Conservation (phyloP, 352 stramenopile genomes). For the Pythium biforme region DNA sequence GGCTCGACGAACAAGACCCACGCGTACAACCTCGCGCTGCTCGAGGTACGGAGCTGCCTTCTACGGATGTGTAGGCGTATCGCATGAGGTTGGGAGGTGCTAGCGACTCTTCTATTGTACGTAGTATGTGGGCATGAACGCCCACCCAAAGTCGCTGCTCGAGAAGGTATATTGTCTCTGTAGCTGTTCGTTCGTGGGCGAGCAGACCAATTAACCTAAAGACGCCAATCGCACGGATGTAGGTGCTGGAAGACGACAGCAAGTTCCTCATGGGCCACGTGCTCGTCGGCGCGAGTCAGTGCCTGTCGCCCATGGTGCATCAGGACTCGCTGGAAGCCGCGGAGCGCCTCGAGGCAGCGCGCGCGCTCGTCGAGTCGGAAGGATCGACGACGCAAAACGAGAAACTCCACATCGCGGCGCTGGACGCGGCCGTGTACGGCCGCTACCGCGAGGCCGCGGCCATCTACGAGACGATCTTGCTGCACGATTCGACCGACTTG, state of each 20-base stretch:
- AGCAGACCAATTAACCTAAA: background rate
- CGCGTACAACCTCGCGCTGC: conserved; percentile 64
- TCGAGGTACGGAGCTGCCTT: conserved; percentile 33
- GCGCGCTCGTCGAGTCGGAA: conserved; percentile 22
- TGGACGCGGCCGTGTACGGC: conserved; percentile 71
- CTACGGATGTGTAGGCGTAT: background rate
- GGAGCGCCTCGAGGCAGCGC: conserved; percentile 38
- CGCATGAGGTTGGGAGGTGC: no score
- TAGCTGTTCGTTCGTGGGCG: background rate
- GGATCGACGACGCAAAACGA: conserved; percentile 38
- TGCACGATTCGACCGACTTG: conserved; percentile 63
- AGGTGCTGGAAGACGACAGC: conserved; percentile 55
- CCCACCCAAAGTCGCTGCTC: conserved; percentile 71
- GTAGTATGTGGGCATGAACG: conserved; percentile 81
- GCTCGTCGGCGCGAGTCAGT: conserved; percentile 75
- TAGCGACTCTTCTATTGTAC: background rate
- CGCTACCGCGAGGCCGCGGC: conserved; percentile 61
- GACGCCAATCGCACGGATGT: background rate
- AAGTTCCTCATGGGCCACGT: conserved; percentile 83
- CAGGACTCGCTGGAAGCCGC: conserved; percentile 61
- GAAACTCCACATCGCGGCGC: conserved; percentile 70
- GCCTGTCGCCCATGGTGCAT: conserved; percentile 58
- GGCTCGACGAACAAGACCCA: conserved; percentile 64
- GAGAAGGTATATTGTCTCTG: conserved; percentile 36
- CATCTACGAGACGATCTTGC: conserved; percentile 81